These are phyloP conservation scores for Aspergillus haitiensis DNA, from an alignment of 495 filamentous ascomycete genomes.

Conservation along the genomic window DNA sequence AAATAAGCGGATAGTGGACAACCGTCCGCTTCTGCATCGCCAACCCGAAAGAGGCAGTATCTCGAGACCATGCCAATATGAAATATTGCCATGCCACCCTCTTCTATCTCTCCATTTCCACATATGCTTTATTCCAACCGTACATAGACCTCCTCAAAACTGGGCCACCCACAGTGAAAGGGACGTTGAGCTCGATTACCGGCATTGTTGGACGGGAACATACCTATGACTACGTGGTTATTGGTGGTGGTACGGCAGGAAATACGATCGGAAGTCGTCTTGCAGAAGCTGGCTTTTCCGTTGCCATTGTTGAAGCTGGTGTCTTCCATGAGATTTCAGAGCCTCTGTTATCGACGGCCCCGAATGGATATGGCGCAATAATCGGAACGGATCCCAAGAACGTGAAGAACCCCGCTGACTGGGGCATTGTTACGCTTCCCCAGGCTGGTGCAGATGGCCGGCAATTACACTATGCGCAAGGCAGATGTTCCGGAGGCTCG, in stretches of 20 bases:
- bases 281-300: slow-evolving; percentile 34
- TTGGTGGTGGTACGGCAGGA: slow-evolving; percentile 55
- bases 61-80: too few species aligned
- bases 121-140: too few species aligned
- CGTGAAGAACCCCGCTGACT: slow-evolving; percentile 45
- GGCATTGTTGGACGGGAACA: not conserved
- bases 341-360: slow-evolving; percentile 34
- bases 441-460: slow-evolving; percentile 36
- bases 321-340: slow-evolving; percentile 53
- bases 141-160: too few species aligned
- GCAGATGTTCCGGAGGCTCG: slow-evolving; percentile 44
- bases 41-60: too few species aligned
- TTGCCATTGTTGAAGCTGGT: slow-evolving; percentile 60
- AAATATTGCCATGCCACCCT: too few species aligned
- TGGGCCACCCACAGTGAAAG: too few species aligned
- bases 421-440: slow-evolving; percentile 42
- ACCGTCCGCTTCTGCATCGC: too few species aligned
- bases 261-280: slow-evolving; percentile 48
- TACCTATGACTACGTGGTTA: slow-evolving; percentile 52
- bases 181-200: too few species aligned
- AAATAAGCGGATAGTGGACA: too few species aligned
- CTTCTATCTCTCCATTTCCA: too few species aligned
- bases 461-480: slow-evolving; percentile 42
- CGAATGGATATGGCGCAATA: too few species aligned
- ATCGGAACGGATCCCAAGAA: slow-evolving; percentile 31